Evolutionary conservation across 1,139 yeast species (phyloP).

Genomic region (Pichia cactophila): DNA sequence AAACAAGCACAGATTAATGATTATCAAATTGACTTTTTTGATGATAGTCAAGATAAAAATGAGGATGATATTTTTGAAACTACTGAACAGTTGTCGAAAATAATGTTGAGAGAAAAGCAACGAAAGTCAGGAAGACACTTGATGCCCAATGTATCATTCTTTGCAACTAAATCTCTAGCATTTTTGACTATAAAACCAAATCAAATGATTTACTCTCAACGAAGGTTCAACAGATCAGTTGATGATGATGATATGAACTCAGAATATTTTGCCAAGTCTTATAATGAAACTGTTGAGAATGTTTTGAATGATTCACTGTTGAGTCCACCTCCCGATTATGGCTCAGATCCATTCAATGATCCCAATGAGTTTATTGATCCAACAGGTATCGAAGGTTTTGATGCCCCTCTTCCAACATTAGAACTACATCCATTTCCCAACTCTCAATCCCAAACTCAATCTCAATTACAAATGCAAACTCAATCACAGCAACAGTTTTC

Average conservation of each 20-base stretch:
- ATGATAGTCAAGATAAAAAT: conserved; percentile 33
- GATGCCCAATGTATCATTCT: conserved; percentile 46
- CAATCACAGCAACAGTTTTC: conserved; percentile 3
- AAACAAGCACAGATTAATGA: background rate
- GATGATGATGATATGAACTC: conserved; percentile 15
- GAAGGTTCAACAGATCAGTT: conserved; percentile 16
- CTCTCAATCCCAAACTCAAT: conserved; percentile 1
- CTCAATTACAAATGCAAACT: conserved; percentile 10
- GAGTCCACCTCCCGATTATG: conserved; percentile 6
- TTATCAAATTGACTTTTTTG: conserved; percentile 28
- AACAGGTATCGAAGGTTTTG: conserved; percentile 14
- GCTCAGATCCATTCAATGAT: conserved; percentile 13
- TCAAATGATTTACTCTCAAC: conserved; percentile 20
- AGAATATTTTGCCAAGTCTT: conserved; percentile 44
- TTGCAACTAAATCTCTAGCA: conserved; percentile 41
- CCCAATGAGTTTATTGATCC: conserved; percentile 12
- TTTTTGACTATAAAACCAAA: conserved; percentile 38
- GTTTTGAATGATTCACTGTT: conserved; percentile 15
- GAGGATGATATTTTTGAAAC: conserved; percentile 32
- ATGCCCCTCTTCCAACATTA: conserved; percentile 15
- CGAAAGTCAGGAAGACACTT: conserved; percentile 24
- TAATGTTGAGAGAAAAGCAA: conserved; percentile 25
- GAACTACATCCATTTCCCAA: background rate
- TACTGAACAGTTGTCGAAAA: conserved; percentile 25
- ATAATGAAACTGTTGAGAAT: conserved; percentile 28